Conservation (phyloP, 2,329 filamentous ascomycete species). For the Pestalotiopsis sp. region DNA sequence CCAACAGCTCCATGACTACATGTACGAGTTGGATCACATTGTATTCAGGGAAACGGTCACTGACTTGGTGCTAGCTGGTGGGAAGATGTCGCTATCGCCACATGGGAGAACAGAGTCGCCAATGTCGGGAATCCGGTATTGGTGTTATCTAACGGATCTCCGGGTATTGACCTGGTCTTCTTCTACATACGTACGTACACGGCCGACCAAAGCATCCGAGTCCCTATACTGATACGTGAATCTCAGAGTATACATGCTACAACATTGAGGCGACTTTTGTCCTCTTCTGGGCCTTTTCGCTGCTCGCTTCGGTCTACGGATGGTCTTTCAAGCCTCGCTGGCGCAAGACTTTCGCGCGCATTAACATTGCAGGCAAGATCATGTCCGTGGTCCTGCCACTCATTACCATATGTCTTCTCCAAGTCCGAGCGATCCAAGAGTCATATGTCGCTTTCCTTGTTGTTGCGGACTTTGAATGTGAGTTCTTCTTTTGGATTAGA, state of each 20-base stretch:
- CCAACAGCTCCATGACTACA: slow-evolving; percentile 19
- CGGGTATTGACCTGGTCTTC: slow-evolving; percentile 16
- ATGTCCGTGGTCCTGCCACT: slow-evolving; percentile 15
- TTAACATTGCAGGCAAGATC: slow-evolving; percentile 16
- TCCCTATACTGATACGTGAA: neutral
- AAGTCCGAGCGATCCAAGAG: slow-evolving; percentile 12
- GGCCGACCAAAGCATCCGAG: neutral
- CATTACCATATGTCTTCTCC: slow-evolving; percentile 15
- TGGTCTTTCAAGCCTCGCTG: slow-evolving; percentile 11
- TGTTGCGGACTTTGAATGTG: slow-evolving; percentile 17
- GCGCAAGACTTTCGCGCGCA: neutral
- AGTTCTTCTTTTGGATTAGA: neutral
- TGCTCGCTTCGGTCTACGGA: slow-evolving; percentile 19
- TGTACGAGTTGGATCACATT: slow-evolving; percentile 7
- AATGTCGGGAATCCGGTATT: slow-evolving; percentile 15
- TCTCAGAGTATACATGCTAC: slow-evolving; percentile 16
- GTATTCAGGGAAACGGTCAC: neutral
- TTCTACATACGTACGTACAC: slow-evolving; percentile 20
- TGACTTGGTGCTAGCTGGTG: slow-evolving; percentile 10
- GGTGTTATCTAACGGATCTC: slow-evolving; percentile 13
- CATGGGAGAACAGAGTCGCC: slow-evolving; percentile 13
- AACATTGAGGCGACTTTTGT: slow-evolving; percentile 17
- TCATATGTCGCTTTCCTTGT: slow-evolving; percentile 15
- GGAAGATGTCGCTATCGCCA: slow-evolving; percentile 14
- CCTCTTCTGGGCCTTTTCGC: slow-evolving; percentile 15